Base-by-base conservation (phyloP, 345 rosid genomes). In the Eucalyptus cloeziana region DNA sequence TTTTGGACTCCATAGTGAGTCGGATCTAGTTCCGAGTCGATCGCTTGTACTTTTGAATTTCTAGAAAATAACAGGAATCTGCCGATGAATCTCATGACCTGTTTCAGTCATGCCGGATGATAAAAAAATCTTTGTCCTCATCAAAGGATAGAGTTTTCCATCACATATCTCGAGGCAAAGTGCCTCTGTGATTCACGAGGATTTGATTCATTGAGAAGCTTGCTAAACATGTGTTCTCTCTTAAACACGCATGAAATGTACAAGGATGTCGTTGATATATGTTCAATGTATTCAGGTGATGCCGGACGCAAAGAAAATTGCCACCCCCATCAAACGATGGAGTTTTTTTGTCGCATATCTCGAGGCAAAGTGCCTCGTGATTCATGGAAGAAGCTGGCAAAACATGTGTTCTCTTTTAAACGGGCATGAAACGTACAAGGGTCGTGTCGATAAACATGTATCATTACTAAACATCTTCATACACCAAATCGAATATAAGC, bases 41-140 rank as follows among this genome's bases (percentile, higher is more conserved):
- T 33, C 24, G 44, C 44, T 12, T 7, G 83, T 40, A 7, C 47
- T 21, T 21, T 4, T 11, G 30, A 37, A 13, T 76, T 76, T 40
- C 30, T 40, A 21, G 15, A 76, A 76, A 22, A 40, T 21, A 40
- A 9, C 2, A 76, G 5, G 85, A 11, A 40, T 76, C 3, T 5
- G 4, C 7, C 3, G 7, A 10, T 12, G 16, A 21, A 21, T 40
- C 11, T 5, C 30, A 40, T 21, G 15, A 25, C 30, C 16, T 1
- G 1, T 76, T 40, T 76, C 1, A 30, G 3, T 21, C 7, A 6
- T 11, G 7, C 24, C 1, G 45, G 15, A 12, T 25, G 7, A 2
- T 21, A 40, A 22, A 14, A 21, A n/a, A 64, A 64, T 15, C 19
- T 8, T n/a, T 3, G 3, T 22, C 37, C 71, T 21, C 4, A 2